phyloP scores from a whole-genome alignment of 495 filamentous ascomycete genomes.

The Hypoxylon crocopeplum region DNA sequence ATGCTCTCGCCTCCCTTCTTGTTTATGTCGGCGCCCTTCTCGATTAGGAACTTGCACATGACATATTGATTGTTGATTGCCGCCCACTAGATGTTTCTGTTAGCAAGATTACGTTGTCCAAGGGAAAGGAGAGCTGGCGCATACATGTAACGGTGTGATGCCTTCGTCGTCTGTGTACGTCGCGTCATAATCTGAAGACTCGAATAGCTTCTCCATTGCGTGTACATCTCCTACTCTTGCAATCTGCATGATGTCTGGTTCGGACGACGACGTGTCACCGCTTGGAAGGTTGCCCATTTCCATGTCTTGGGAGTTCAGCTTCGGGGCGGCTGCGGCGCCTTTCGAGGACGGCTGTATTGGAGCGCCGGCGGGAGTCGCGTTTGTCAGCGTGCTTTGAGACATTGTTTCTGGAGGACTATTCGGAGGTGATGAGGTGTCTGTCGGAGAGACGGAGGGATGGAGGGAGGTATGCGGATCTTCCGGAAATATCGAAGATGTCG shows the following conservation, averaged over 20 bases:
- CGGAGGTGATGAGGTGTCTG: constrained; percentile 1
- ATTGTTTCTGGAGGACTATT: constrained; percentile 10
- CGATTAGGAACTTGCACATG: constrained; percentile 92
- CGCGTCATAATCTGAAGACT: constrained; percentile 78
- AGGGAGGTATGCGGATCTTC: background rate
- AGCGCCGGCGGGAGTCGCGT: constrained; percentile 38
- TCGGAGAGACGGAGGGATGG: background rate
- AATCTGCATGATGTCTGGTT: constrained; percentile 94
- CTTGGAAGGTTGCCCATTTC: constrained; percentile 72
- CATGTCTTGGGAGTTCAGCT: constrained; percentile 65
- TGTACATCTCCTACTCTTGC: constrained; percentile 85
- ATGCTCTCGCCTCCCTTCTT: constrained; percentile 92
- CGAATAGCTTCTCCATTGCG: constrained; percentile 87
- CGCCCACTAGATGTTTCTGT: constrained; percentile 76
- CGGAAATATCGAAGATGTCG: background rate
- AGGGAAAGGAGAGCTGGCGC: constrained; percentile 33
- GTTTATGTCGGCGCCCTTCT: constrained; percentile 89
- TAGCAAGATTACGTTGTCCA: constrained; percentile 16
- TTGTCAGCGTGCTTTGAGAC: constrained; percentile 23
- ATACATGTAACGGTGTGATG: constrained; percentile 94
- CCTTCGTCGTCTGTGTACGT: constrained; percentile 86
- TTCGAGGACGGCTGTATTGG: constrained; percentile 62
- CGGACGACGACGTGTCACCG: constrained; percentile 46
- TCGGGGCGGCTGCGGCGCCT: constrained; percentile 63
- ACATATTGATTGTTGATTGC: constrained; percentile 99